A percentile compares a stretch with the other conserved stretches of the same genome.
These are phyloP conservation scores for Aureobasidium sp. DNA, from an alignment of 2,329 filamentous ascomycete species.

Conservation along the genomic window DNA sequence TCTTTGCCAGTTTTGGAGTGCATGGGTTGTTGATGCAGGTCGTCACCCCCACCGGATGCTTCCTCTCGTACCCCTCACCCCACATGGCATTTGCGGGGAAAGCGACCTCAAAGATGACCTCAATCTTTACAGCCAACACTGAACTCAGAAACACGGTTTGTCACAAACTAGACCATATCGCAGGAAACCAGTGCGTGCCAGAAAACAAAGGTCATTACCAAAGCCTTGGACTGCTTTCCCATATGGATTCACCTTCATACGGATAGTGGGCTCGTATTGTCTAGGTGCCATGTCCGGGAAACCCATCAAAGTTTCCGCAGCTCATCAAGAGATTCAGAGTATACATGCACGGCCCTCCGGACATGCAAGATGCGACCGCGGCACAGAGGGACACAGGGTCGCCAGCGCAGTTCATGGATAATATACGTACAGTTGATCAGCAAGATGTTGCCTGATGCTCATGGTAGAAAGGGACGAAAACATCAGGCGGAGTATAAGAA, in stretches of 20 bases:
- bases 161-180: neutral
- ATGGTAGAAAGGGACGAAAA: neutral
- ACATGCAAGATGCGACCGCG: neutral
- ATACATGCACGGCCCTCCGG: neutral
- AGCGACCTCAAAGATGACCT: no score
- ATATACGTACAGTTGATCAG: neutral
- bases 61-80: neutral
- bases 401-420: neutral
- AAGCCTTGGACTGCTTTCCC: no score
- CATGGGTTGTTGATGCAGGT: neutral
- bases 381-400: neutral
- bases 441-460: constrained; percentile 2
- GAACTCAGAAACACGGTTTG: neutral
- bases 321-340: neutral
- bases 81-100: neutral
- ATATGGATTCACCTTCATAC: neutral
- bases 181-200: no score
- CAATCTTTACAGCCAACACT: no score
- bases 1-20: neutral
- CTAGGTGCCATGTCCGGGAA: neutral
- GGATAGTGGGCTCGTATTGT: neutral
- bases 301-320: neutral
- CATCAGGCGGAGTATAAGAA: neutral
- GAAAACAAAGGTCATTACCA: neutral
- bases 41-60: neutral